These are phyloP conservation scores for Talinum fruticosum DNA, from an alignment of 148 eudicot species.

Conservation along the genomic window DNA sequence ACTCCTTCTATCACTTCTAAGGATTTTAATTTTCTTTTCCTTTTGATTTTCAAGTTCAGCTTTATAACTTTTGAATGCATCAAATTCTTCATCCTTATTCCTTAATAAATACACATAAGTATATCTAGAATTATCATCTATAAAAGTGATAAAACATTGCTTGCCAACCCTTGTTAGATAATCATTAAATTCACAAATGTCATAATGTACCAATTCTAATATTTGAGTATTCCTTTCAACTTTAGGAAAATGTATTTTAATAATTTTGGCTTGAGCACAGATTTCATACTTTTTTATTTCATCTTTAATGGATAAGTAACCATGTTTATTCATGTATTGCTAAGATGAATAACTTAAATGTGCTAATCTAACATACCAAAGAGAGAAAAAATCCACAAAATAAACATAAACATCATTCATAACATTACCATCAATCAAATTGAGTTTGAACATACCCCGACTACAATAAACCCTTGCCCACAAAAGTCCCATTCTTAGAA, in stretches of 20 bases:
- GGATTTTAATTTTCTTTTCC: background rate
- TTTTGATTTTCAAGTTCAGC: background rate
- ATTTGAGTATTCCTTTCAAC: background rate
- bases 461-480: background rate
- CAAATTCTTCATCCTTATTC: background rate
- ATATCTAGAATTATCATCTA: background rate
- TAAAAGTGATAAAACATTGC: background rate
- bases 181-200: background rate
- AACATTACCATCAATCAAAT: background rate
- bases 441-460: background rate
- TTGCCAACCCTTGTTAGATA: background rate
- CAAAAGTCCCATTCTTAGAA: too few relatives aligned
- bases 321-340: background rate
- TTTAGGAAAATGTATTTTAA: background rate
- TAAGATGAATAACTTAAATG: background rate
- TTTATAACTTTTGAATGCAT: background rate
- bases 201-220: background rate
- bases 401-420: background rate
- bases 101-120: slow-evolving; percentile 1
- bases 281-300: background rate
- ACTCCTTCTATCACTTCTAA: background rate
- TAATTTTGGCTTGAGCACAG: background rate
- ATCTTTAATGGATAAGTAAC: too few relatives aligned
- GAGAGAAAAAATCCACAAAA: background rate
- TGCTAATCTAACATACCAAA: background rate